These are phyloP conservation scores for Hypoxylon fragiforme DNA, from an alignment of 495 filamentous ascomycete genomes.

Conservation along the genomic window DNA sequence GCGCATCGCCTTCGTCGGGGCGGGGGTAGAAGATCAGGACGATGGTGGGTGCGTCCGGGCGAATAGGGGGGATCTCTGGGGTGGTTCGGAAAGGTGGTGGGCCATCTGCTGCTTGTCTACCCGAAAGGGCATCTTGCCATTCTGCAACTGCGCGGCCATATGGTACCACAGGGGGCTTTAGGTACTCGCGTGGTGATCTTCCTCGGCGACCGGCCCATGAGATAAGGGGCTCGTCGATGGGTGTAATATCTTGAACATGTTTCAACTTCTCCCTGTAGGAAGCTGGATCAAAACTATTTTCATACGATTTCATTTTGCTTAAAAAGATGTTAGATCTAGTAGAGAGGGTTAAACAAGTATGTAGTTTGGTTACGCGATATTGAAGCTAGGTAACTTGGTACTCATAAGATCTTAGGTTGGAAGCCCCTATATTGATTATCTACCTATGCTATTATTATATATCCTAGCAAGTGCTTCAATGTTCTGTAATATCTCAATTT, in stretches of 20 bases:
- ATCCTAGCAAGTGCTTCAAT: not conserved
- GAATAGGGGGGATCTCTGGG: constrained; percentile 13
- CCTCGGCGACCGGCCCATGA: constrained; percentile 19
- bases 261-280: constrained; percentile 17
- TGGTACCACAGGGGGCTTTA: constrained; percentile 11
- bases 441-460: not conserved
- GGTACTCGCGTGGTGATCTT: constrained; percentile 26
- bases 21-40: constrained; percentile 29
- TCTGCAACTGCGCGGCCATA: constrained; percentile 15
- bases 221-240: constrained; percentile 24
- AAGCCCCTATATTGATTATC: constrained; percentile 7
- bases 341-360: constrained; percentile 1
- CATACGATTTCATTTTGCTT: not conserved
- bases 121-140: constrained; percentile 20
- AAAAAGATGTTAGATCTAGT: not conserved
- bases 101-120: constrained; percentile 3
- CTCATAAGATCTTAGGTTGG: not conserved
- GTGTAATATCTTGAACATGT: constrained; percentile 15
- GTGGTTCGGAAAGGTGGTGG: constrained; percentile 1
- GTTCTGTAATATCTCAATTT: not conserved
- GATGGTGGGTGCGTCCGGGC: constrained; percentile 19
- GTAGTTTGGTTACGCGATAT: not conserved
- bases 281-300: constrained; percentile 12
- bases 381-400: too few species aligned
- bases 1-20: constrained; percentile 18